These are phyloP conservation scores for Thyridium curvatum DNA, from an alignment of 2,329 filamentous ascomycete species.

Conservation along the genomic window DNA sequence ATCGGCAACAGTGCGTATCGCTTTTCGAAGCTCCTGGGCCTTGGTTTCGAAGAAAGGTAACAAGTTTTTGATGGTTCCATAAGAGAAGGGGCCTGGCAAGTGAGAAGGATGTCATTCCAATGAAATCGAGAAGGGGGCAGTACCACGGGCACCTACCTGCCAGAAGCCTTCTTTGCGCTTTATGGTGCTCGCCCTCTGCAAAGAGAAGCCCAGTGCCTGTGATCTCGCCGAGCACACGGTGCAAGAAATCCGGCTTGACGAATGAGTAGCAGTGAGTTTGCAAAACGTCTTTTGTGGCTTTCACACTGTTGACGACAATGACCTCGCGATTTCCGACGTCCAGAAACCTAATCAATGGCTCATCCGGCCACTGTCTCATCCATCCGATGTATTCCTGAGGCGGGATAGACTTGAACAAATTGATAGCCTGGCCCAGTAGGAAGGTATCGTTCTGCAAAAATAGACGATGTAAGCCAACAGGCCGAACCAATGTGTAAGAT, in stretches of 20 bases:
- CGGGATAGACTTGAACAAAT: constrained; percentile 4
- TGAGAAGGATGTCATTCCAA: no score
- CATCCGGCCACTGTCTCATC: constrained; percentile 6
- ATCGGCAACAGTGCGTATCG: no score
- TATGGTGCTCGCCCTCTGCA: constrained; percentile 26
- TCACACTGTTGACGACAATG: constrained; percentile 27
- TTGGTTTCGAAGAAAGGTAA: constrained; percentile 28
- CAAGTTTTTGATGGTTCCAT: constrained; percentile 27
- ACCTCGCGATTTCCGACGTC: constrained; percentile 26
- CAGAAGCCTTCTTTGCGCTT: no score
- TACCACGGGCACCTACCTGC: no score
- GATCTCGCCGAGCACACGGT: constrained; percentile 25
- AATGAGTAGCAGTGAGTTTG: constrained; percentile 31
- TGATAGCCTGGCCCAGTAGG: constrained; percentile 6
- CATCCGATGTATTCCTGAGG: constrained; percentile 7
- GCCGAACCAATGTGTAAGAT: no score
- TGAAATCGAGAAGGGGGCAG: no score
- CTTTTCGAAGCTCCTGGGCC: constrained; percentile 21
- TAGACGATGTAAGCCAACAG: no score
- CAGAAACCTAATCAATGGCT: constrained; percentile 30
- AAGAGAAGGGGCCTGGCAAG: constrained; percentile 27
- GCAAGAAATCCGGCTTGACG: constrained; percentile 25
- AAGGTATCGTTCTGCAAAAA: constrained; percentile 9
- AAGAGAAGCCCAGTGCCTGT: constrained; percentile 27
- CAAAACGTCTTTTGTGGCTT: constrained; percentile 28